A percentile compares a stretch with the other conserved stretches of the same genome.
Conservation (phyloP, 2,329 filamentous ascomycete genomes). For the Metarhizium sp. region DNA sequence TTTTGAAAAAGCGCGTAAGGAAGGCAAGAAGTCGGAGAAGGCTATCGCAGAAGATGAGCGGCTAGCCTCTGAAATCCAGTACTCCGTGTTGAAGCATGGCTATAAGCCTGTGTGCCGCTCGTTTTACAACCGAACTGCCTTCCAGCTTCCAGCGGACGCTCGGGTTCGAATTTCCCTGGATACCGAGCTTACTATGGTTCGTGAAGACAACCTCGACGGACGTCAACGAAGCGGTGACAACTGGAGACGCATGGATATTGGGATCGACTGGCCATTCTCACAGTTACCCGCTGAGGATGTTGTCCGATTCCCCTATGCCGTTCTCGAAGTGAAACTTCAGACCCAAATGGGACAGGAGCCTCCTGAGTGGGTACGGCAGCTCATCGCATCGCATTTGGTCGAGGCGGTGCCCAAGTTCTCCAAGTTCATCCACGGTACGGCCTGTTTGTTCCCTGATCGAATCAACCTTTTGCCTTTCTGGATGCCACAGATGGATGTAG, state of each 20-base stretch:
- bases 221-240: conserved; percentile 68
- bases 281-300: conserved; percentile 80
- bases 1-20: conserved; percentile 95
- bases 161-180: conserved; percentile 94
- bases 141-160: conserved; percentile 92
- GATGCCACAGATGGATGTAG: conserved; percentile 97
- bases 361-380: conserved; percentile 90
- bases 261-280: conserved; percentile 88
- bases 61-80: conserved; percentile 85
- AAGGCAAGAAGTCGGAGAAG: conserved; percentile 87
- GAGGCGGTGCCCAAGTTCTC: conserved; percentile 99
- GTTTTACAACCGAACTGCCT: conserved; percentile 97
- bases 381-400: conserved; percentile 87
- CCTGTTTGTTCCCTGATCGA: conserved; percentile 73
- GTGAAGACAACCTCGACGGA: conserved; percentile 91
- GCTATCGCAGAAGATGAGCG: conserved; percentile 88
- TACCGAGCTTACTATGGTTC: conserved; percentile 88
- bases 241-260: conserved; percentile 96
- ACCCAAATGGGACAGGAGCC: conserved; percentile 92
- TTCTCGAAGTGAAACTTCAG: conserved; percentile 95
- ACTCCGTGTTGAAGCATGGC: conserved; percentile 77
- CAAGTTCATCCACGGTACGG: conserved; percentile 96
- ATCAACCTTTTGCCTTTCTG: conserved; percentile 92
- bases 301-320: conserved; percentile 87
- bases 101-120: conserved; percentile 86